Base-by-base conservation (phyloP, 1,139 yeast species). In the Petasospora rhodanensis region DNA sequence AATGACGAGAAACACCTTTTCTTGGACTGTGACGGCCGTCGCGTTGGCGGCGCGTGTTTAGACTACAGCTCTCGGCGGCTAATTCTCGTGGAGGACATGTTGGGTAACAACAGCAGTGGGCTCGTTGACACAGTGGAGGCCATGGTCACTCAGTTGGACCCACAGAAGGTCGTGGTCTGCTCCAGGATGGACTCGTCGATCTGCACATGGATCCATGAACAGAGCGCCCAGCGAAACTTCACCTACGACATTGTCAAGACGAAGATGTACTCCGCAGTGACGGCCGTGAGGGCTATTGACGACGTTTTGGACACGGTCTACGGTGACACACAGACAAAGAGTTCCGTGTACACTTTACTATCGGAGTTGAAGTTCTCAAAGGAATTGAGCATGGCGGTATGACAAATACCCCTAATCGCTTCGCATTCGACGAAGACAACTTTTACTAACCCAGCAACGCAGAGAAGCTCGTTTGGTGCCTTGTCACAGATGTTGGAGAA, bases 341-440 rank as follows among this genome's bases (percentile, higher is more conserved):
- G n/a, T n/a, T 18, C 33, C 4, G 18, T 34, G n/a, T 27, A 24
- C 22, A 28, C 38, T 2, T 4, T 27, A 4, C 24, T 37, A 11
- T 28, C 38, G 1, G 38, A 37, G 18, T 14, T 37, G 28, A 31
- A 32, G 25, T 28, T 18, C 18, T 24, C 28, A 2, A 31, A 27
- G 12, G 18, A 28, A 13, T 18, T 34, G 22, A 6, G n/a, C 8
- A 21, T 37, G 25, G 41, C 38, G 11, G 41, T 37, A 31, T 20
- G 37, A 19, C 13, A 4, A 28, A 11, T 25, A 18, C 22, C 13
- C 11, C 18, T 22, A 13, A 24, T 27, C 22, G 10, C 16, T 24
- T 10, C 17, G n/a, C 9, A 8, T 21, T 15, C 7, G 9, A 18
- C 7, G 19, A 18, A 18, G 8, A 7, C 19, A 7, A 7, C 8